A percentile compares a stretch with the other conserved stretches of the same genome.
Evolutionary conservation across 352 stramenopile genomes (phyloP).

Genomic region (Phytophthora cryptogea): DNA sequence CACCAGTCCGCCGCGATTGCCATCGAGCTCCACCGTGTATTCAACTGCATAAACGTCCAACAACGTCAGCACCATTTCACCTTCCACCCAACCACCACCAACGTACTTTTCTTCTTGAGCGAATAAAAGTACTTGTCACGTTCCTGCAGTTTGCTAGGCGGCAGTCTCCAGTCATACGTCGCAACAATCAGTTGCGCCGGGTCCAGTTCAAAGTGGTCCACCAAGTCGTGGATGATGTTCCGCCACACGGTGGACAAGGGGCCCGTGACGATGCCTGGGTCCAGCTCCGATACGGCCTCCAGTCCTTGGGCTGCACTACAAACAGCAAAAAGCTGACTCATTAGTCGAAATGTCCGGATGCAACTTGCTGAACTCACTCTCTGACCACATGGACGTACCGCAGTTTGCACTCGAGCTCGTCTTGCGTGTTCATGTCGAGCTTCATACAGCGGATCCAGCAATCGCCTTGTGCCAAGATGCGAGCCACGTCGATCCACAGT

Average conservation of each 20-base stretch:
- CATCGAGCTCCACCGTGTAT: conserved; percentile 57
- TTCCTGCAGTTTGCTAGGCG: conserved; percentile 67
- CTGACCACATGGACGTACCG: conserved; percentile 33
- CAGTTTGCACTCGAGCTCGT: conserved; percentile 76
- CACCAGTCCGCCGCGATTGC: conserved; percentile 50
- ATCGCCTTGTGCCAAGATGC: conserved; percentile 70
- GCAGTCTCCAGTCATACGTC: conserved; percentile 83
- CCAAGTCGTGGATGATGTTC: conserved; percentile 62
- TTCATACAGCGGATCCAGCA: conserved; percentile 84
- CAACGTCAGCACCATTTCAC: neutral
- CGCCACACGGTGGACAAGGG: conserved; percentile 78
- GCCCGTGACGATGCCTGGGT: conserved; percentile 75
- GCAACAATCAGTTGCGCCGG: conserved; percentile 74
- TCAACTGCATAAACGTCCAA: conserved; percentile 49
- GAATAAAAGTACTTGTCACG: conserved; percentile 78
- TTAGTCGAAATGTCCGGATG: conserved; percentile 19
- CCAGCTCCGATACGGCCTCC: conserved; percentile 69
- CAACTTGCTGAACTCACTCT: conserved; percentile 6
- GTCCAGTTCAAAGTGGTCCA: conserved; percentile 70
- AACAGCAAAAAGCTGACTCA: conserved; percentile 17
- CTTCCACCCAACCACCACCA: neutral
- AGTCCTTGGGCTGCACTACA: conserved; percentile 50
- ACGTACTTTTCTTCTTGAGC: conserved; percentile 74
- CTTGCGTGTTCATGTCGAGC: conserved; percentile 67
- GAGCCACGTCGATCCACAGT: conserved; percentile 75